phyloP scores from a whole-genome alignment of 2,329 filamentous ascomycete species.

The Eurotiales sp. region DNA sequence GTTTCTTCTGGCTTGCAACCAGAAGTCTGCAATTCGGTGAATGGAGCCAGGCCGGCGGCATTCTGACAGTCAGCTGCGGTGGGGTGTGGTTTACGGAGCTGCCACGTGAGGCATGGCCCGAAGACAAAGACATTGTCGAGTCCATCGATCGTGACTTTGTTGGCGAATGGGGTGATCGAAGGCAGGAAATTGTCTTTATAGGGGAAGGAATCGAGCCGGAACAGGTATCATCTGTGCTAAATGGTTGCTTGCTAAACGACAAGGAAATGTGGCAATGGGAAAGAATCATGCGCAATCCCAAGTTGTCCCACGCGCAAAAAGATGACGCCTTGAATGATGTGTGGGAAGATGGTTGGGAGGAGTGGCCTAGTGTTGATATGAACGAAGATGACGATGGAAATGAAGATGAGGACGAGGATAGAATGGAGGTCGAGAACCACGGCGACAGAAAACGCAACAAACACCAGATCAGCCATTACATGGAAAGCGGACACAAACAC shows the following conservation, averaged over 20 bases:
- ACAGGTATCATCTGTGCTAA: conserved; percentile 52
- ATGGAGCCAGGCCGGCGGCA: conserved; percentile 45
- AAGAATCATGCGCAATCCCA: conserved; percentile 47
- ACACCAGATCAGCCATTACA: conserved; percentile 28
- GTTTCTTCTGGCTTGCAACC: conserved; percentile 45
- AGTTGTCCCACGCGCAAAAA: conserved; percentile 37
- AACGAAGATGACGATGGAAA: conserved; percentile 31
- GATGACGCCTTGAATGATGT: conserved; percentile 46
- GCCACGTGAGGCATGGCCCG: conserved; percentile 49
- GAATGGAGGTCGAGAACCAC: conserved; percentile 22
- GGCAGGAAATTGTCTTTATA: conserved; percentile 72
- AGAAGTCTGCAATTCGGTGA: conserved; percentile 41
- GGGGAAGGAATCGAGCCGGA: conserved; percentile 59
- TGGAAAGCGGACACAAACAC: conserved; percentile 22
- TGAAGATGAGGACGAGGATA: conserved; percentile 20
- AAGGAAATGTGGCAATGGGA: conserved; percentile 56
- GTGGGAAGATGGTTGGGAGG: conserved; percentile 59
- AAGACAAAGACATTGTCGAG: conserved; percentile 45
- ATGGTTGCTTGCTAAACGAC: conserved; percentile 61
- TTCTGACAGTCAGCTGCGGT: conserved; percentile 41
- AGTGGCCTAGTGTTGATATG: conserved; percentile 49
- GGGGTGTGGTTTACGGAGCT: conserved; percentile 58
- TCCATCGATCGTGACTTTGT: conserved; percentile 51
- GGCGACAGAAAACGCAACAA: conserved; percentile 19
- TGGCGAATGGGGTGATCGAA: conserved; percentile 61